Base-by-base conservation (phyloP, 2,329 filamentous ascomycete genomes). In the Magnaporthiopsis incrustans region DNA sequence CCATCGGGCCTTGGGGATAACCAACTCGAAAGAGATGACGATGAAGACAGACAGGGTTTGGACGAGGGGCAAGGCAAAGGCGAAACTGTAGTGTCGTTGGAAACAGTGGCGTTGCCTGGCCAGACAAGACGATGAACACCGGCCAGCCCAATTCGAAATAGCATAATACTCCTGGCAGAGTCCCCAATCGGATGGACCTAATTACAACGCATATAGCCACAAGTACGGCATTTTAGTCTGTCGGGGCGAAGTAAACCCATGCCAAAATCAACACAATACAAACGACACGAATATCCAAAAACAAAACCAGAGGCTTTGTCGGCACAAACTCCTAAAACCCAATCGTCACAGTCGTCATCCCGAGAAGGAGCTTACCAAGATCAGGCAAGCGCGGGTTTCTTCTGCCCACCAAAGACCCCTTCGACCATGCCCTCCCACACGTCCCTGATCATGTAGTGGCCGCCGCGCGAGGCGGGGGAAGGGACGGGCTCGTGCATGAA, bases 371-470 rank as follows among this genome's bases (percentile, higher is more conserved):
- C 6, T 11, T 53, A 6, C 44, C 8, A n/a, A 2, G 44, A 6
- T 53, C n/a, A 53, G 44, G n/a, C 44, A 14, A 25, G 14, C 22
- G 18, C n/a, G 7, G 44, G n/a, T 53, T 53, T 53, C 22, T 53
- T 44, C 38, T 44, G 38, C 1, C 15, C 18, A 11, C 44, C 44
- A 53, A 53, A 25, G n/a, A 53, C 44, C 22, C n/a, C 44, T 22
- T n/a, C 44, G 22, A 53, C 3, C 44, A 53, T 53, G 7, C 84
- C 82, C 70, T 78, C 81, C 81, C 82, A 85, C 61, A 88, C 67
- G 70, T 84, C 81, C 62, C 72, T 77, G 33, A 88, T 71, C 77
- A 86, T 82, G 27, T 44, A 53, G 14, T 26, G 27, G 18, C 62
- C 5, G 3, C 11, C 22, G 50, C 60, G 4, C 33, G 35, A 32